Base-by-base conservation (phyloP, 495 filamentous ascomycete species). In the Daldinia decipiens region DNA sequence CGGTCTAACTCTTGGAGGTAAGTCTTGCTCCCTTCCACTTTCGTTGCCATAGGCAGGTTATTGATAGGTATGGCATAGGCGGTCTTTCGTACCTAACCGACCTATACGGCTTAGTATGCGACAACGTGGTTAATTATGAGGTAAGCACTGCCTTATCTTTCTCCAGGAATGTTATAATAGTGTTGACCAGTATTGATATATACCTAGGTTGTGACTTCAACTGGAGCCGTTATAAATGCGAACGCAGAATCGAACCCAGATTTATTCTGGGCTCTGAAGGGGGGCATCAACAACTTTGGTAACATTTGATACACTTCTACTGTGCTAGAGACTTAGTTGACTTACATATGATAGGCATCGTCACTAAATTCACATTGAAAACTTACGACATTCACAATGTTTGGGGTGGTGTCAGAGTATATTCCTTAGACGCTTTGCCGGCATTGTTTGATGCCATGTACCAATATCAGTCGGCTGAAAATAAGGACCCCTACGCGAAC, bases 81-180 rank as follows among this genome's bases (percentile, higher is more conserved):
- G 85, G 86, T 2, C 74, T 81, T 2, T 75, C 73, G 9, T 87
- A 85, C 68, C 71, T 88, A 32, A 81, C 84, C 13, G 80, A 83
- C 26, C 79, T 87, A 53, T 85, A 87, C 62, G 87, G 86, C 13
- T 83, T 84, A 77, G 85, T 81, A 1, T 86, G 83, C 17, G 84
- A 85, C 65, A 86, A 86, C 24, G 82, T 87, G 3, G 64, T 82
- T 45, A 82, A 84, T 51, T 88, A 79, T 63, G 85, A 89, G 68
- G 64, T 81, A 62, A 70, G 69, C 4, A 43, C 45, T 19, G 11
- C 45, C 40, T 7, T 12, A 27, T n/a, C 26, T 17, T 26, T 32
- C 11, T 56, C 39, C 40, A 27, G 5, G 7, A 36, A 11, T 45
- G 32, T 29, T 47, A 2, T 0, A 21, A 21, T 40, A 63, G 36